phyloP scores from a whole-genome alignment of 1,284 basidiomycete genomes.

The Trichosporon asahii region DNA sequence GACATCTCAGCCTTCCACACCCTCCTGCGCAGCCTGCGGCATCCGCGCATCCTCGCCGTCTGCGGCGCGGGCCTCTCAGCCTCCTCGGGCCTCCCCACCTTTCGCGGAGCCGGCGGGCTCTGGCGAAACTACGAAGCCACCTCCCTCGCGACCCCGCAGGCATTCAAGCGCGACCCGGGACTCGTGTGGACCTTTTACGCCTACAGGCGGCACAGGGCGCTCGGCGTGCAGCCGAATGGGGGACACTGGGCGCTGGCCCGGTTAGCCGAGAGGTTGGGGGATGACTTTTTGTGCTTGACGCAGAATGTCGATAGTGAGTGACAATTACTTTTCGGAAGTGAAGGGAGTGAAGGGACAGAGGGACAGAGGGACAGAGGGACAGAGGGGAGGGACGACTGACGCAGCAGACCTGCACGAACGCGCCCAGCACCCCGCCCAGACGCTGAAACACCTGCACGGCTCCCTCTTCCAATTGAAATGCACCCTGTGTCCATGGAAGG shows the following conservation, averaged over 20 bases:
- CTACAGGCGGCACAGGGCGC: conserved; percentile 18
- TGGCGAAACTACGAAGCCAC: conserved; percentile 23
- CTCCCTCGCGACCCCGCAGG: conserved; percentile 15
- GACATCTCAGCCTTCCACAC: conserved; percentile 21
- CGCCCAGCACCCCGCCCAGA: conserved; percentile 11
- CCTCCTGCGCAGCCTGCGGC: not conserved
- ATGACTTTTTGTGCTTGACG: conserved; percentile 17
- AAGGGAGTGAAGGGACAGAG: too few species aligned
- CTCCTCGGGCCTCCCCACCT: conserved; percentile 18
- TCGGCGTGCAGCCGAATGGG: conserved; percentile 12
- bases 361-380: too few species aligned
- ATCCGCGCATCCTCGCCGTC: conserved; percentile 19
- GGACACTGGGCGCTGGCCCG: conserved; percentile 16
- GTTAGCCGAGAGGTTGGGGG: not conserved
- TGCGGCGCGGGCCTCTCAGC: conserved; percentile 20
- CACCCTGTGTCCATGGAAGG: conserved; percentile 7
- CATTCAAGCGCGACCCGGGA: conserved; percentile 18
- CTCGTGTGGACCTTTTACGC: conserved; percentile 24
- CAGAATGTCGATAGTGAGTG: conserved; percentile 23
- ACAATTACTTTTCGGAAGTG: not conserved
- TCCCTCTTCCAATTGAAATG: conserved; percentile 20
- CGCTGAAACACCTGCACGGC: conserved; percentile 21
- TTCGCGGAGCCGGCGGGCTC: conserved; percentile 22
- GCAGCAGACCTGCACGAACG: conserved; percentile 21
- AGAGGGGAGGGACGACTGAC: not conserved